Conservation (phyloP, 2,329 filamentous ascomycete genomes). For the Ophiostoma triangulosporum region DNA sequence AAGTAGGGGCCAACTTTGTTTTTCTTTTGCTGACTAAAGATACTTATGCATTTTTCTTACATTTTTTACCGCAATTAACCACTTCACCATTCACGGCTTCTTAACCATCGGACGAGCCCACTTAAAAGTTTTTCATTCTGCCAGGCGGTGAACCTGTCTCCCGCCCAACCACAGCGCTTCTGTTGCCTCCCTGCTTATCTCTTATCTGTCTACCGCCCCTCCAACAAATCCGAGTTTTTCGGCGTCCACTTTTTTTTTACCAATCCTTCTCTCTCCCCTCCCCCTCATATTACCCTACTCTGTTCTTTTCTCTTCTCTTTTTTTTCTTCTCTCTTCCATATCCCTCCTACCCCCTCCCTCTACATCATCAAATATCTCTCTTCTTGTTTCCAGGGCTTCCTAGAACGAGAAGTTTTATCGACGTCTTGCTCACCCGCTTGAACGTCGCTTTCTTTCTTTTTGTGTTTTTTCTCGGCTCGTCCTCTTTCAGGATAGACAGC, state of each 20-base stretch:
- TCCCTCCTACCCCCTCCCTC: neutral
- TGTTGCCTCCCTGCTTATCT: conserved; percentile 1
- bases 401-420: conserved; percentile 11
- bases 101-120: conserved; percentile 7
- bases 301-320: neutral
- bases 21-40: neutral
- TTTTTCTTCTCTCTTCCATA: conserved; percentile 1
- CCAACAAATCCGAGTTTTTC: conserved; percentile 6
- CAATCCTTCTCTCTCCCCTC: conserved; percentile 1
- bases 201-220: neutral
- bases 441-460: conserved; percentile 8
- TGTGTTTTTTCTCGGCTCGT: conserved; percentile 1
- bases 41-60: neutral
- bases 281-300: conserved; percentile 1
- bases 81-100: conserved; percentile 2
- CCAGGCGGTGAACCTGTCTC: neutral
- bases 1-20: conserved; percentile 2
- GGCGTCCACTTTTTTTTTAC: conserved; percentile 7
- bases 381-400: conserved; percentile 6
- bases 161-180: neutral
- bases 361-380: conserved; percentile 2
- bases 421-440: neutral
- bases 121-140: conserved; percentile 14
- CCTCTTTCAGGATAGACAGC: conserved; percentile 9
- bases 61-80: conserved; percentile 6